Evolutionary conservation across 345 rosid species (phyloP), one percentile per base, ranked within the genome.

Genomic region (Xanthoceras sorbifolium): DNA sequence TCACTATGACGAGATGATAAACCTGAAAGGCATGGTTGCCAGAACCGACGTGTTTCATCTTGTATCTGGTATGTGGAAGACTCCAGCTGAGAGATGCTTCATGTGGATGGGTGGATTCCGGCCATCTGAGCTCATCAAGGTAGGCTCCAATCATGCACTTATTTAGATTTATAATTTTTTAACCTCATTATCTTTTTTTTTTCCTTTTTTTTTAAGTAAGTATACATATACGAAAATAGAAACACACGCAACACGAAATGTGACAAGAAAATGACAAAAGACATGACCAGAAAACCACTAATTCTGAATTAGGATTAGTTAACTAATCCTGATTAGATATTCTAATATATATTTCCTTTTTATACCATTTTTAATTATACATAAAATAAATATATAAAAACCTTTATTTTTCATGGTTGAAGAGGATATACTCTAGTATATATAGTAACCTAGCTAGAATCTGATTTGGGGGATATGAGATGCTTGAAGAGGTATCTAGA

Each of bases 71-170:
- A 85, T 86, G 82, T 97, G 99, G 99, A 94, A 88, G 89, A 84
- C 99, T 71, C 99, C 98, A 4, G 97, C 97, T 4, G 99, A 97
- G 73, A 87, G 99, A n/a, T 97, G 98, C 84, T 97, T 92, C 89
- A 80, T 92, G 93, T 97, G 99, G 99, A 78, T 97, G 87, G 99
- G 98, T 2, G 99, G 92, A 46, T 97, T 91, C 75, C 95, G 97
- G 9, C 99, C 99, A 12, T 97, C 98, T 23, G 97, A 94, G 77
- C 89, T 97, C 87, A 89, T 97, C 84, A 97, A 90, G 98, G 99
- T 94, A 85, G 38, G 50, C 20, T 64, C 17, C 69, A 64, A 29
- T 73, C 77, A 44, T 44, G 12, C 68, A 18, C 44, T 64, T 48
- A 32, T 63, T 63, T 48, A 15, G 0, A 44, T 25, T 15, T 38